Conservation (phyloP, 257 asterid species). For the Handroanthus guayacan region DNA sequence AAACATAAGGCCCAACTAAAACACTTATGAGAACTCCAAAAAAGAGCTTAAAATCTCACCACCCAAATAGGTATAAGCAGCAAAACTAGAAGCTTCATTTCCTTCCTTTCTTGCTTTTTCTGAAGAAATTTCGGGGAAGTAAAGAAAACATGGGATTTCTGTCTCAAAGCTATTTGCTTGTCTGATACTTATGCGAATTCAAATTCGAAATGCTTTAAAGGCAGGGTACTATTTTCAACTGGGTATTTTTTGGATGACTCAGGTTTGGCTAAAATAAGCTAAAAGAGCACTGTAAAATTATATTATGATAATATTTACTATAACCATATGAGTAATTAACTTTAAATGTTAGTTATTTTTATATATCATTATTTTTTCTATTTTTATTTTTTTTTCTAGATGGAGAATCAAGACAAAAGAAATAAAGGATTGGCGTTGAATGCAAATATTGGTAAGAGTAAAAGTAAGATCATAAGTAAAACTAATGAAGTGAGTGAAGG, state of each 20-base stretch:
- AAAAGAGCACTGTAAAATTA: too few species aligned
- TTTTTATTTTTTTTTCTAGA: too few species aligned
- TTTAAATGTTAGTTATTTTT: too few species aligned
- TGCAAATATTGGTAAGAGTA: too few species aligned
- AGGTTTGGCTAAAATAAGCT: too few species aligned
- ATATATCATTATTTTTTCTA: too few species aligned
- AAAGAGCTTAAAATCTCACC: slow-evolving; percentile 22
- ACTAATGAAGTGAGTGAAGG: too few species aligned
- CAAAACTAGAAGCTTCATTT: slow-evolving; percentile 60
- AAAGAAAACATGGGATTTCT: neutral
- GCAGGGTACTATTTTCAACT: slow-evolving; percentile 27
- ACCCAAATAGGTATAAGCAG: slow-evolving; percentile 56
- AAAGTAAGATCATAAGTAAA: too few species aligned
- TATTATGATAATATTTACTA: too few species aligned
- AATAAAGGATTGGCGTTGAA: too few species aligned
- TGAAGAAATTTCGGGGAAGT: slow-evolving; percentile 30
- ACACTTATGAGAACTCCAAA: slow-evolving; percentile 6
- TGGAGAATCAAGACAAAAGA: too few species aligned
- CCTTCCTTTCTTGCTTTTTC: slow-evolving; percentile 21
- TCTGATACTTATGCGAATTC: slow-evolving; percentile 28
- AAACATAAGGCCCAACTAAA: neutral
- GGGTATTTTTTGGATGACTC: slow-evolving; percentile 32
- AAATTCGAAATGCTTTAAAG: slow-evolving; percentile 52
- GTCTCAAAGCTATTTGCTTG: slow-evolving; percentile 14
- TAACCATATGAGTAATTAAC: too few species aligned